Percentiles rank a stretch among this genome's conserved stretches.
These are phyloP conservation scores for Podila epigama DNA, from an alignment of 192 early-diverging fungal species.

Conservation along the genomic window DNA sequence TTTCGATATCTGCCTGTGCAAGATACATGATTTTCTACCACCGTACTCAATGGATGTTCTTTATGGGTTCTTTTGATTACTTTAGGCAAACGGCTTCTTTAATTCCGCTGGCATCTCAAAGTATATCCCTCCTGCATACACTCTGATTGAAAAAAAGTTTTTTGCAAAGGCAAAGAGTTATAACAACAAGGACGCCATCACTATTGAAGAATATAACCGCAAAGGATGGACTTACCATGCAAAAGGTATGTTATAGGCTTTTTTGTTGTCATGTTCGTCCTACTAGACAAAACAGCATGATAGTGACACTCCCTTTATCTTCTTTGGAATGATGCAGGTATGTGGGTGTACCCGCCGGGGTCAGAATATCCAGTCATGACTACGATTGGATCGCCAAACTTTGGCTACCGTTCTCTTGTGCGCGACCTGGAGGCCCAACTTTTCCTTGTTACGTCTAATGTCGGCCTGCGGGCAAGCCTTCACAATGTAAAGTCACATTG, in stretches of 20 bases:
- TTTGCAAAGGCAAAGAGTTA: constrained; percentile 55
- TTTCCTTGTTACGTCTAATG: constrained; percentile 74
- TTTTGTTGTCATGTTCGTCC: not conserved
- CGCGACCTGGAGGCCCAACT: constrained; percentile 91
- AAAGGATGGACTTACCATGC: constrained; percentile 95
- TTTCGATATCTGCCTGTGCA: too few species aligned
- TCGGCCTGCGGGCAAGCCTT: constrained; percentile 58
- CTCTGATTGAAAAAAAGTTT: constrained; percentile 80
- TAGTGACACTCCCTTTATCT: not conserved
- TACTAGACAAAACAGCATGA: not conserved
- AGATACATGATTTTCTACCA: too few species aligned
- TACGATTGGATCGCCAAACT: constrained; percentile 93
- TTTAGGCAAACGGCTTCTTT: constrained; percentile 93
- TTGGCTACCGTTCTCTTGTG: constrained; percentile 89
- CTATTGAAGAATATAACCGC: constrained; percentile 80
- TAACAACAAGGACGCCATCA: constrained; percentile 59
- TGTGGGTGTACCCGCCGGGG: constrained; percentile 74
- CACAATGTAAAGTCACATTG: constrained; percentile 55
- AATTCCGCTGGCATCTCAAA: constrained; percentile 83
- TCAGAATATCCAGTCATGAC: constrained; percentile 72
- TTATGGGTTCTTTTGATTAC: not conserved
- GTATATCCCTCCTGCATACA: constrained; percentile 92
- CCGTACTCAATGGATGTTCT: not conserved
- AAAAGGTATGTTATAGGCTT: constrained; percentile 76
- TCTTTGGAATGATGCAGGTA: constrained; percentile 50